phyloP scores from a whole-genome alignment of 106 monocot genomes.

The Gastrodia elata region DNA sequence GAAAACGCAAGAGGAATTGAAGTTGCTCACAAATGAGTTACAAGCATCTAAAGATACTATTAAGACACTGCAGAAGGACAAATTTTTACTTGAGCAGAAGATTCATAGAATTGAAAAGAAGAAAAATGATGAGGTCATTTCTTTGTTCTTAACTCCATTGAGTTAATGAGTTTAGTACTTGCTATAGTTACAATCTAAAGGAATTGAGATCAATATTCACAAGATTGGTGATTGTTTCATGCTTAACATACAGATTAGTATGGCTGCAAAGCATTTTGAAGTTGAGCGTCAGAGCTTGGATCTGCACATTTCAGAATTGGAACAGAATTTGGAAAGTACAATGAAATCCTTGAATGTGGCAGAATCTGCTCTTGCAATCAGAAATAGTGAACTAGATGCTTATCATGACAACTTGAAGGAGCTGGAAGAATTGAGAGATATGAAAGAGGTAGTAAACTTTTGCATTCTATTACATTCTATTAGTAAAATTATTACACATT shows the following conservation, averaged over 20 bases:
- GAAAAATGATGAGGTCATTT: constrained; percentile 65
- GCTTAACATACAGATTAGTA: constrained; percentile 28
- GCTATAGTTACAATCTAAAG: neutral
- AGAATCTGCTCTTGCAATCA: constrained; percentile 53
- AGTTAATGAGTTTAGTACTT: neutral
- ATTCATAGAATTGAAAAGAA: constrained; percentile 63
- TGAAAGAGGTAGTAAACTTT: constrained; percentile 60
- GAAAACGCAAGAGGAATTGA: constrained; percentile 57
- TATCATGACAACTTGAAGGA: constrained; percentile 67
- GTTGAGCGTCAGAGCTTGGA: constrained; percentile 45
- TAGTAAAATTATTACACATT: neutral
- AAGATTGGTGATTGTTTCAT: neutral
- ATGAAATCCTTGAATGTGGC: constrained; percentile 32
- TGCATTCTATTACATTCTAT: neutral
- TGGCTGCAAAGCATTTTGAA: constrained; percentile 44
- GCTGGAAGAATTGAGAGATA: constrained; percentile 83
- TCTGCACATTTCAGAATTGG: constrained; percentile 46
- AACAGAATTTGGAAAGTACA: constrained; percentile 44
- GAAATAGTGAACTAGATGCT: constrained; percentile 53
- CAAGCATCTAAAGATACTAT: constrained; percentile 48
- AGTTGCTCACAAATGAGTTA: constrained; percentile 41
- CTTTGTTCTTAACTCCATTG: neutral
- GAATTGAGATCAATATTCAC: neutral
- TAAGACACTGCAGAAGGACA: constrained; percentile 58
- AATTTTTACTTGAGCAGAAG: constrained; percentile 66